A percentile compares a stretch with the other conserved stretches of the same genome.
These are phyloP conservation scores for Solanum medicagineum DNA, from an alignment of 257 asterid genomes.

Conservation along the genomic window DNA sequence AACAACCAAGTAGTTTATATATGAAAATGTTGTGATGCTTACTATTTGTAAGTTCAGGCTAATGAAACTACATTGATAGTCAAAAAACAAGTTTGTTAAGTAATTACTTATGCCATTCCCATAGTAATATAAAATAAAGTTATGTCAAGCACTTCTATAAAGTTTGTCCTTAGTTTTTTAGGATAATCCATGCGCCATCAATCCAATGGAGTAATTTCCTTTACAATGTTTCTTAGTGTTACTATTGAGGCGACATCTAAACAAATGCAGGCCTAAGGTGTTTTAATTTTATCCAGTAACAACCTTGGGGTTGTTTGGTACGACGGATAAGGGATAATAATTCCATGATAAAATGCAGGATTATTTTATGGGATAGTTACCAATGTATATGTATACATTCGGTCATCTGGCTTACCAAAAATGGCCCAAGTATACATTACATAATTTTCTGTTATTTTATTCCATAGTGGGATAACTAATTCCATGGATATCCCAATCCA, in stretches of 20 bases:
- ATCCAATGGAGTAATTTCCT: background rate
- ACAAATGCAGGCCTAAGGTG: background rate
- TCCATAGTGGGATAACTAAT: background rate
- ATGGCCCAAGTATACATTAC: background rate
- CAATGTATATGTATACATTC: background rate
- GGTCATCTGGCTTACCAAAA: background rate
- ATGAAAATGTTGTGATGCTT: background rate
- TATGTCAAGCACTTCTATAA: background rate
- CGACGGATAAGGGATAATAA: background rate
- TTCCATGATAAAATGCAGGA: background rate
- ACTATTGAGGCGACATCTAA: background rate
- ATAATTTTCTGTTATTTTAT: background rate
- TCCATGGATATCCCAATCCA: background rate
- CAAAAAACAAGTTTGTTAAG: background rate
- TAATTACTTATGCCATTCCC: background rate
- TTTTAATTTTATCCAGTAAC: background rate
- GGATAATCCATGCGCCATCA: background rate
- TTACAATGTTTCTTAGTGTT: background rate
- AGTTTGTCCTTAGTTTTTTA: background rate
- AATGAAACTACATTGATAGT: background rate
- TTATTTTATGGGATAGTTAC: background rate
- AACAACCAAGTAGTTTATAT: background rate
- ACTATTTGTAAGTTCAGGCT: background rate
- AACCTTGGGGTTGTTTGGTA: background rate
- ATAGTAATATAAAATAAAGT: background rate